Conservation (phyloP, 1,284 basidiomycete species). For the Trametes versicolor region DNA sequence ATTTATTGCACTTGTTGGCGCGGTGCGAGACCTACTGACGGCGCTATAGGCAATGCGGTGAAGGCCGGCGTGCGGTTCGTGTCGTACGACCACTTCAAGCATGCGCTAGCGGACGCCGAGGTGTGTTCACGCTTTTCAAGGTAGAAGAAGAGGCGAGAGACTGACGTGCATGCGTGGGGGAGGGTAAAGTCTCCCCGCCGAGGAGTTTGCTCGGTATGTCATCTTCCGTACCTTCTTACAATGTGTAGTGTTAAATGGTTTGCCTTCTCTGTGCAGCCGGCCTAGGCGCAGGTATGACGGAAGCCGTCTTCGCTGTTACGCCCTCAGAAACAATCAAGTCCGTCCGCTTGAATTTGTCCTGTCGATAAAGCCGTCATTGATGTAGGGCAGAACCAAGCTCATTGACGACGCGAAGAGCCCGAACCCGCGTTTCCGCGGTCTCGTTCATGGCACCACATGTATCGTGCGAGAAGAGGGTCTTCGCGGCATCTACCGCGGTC, state of each 20-base stretch:
- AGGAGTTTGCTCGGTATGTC: constrained; percentile 82
- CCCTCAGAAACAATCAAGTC: constrained; percentile 99
- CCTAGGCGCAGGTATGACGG: constrained; percentile 93
- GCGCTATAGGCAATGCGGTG: constrained; percentile 64
- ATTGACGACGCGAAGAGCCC: constrained; percentile 93
- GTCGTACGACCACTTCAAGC: constrained; percentile 95
- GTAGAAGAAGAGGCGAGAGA: not conserved
- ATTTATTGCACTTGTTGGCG: not conserved
- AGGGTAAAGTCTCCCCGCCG: constrained; percentile 92
- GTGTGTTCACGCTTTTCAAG: constrained; percentile 50
- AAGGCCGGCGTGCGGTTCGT: constrained; percentile 97
- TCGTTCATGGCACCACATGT: constrained; percentile 85
- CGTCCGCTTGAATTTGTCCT: constrained; percentile 75
- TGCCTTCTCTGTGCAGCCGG: constrained; percentile 69
- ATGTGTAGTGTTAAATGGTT: constrained; percentile 2
- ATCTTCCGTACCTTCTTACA: not conserved
- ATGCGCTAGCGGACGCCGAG: constrained; percentile 82
- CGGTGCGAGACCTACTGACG: not conserved
- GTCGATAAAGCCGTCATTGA: not conserved
- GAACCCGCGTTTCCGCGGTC: constrained; percentile 87
- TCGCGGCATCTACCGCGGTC: constrained; percentile 87
- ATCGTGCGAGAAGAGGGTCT: constrained; percentile 91
- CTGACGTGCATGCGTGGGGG: constrained; percentile 27
- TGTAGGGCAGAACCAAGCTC: constrained; percentile 85
- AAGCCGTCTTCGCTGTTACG: constrained; percentile 95